phyloP scores from a whole-genome alignment of 352 stramenopile genomes.

The Hyaloperonospora brassicae region DNA sequence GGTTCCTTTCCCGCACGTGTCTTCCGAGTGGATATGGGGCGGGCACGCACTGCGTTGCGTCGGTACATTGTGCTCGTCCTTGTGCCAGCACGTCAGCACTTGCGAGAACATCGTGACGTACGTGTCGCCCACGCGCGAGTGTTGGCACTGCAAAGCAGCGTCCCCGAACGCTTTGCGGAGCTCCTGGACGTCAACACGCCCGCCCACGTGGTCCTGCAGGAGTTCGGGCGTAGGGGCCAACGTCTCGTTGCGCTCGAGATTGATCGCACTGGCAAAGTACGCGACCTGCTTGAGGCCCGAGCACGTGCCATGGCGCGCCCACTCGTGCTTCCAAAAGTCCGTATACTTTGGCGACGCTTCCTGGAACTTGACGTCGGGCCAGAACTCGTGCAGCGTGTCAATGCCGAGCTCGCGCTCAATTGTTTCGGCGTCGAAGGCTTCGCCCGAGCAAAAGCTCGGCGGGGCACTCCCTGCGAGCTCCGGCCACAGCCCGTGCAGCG shows the following conservation, averaged over 20 bases:
- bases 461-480: slow-evolving; percentile 58
- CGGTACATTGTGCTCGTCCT: slow-evolving; percentile 45
- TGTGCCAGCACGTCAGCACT: slow-evolving; percentile 78
- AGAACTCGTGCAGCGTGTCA: slow-evolving; percentile 66
- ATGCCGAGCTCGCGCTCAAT: slow-evolving; percentile 65
- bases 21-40: slow-evolving; percentile 53
- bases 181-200: slow-evolving; percentile 33
- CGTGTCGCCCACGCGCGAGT: slow-evolving; percentile 1
- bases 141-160: slow-evolving; percentile 31
- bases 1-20: slow-evolving; percentile 47
- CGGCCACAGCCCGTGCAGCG: slow-evolving; percentile 86
- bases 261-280: slow-evolving; percentile 83
- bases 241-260: slow-evolving; percentile 68
- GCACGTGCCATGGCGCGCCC: slow-evolving; percentile 90
- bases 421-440: slow-evolving; percentile 55
- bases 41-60: slow-evolving; percentile 49
- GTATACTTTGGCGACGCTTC: slow-evolving; percentile 44
- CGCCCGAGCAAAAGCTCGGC: slow-evolving; percentile 63
- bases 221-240: slow-evolving; percentile 48
- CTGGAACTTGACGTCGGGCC: slow-evolving; percentile 81
- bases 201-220: slow-evolving; percentile 53
- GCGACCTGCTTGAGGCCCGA: slow-evolving; percentile 72
- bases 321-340: slow-evolving; percentile 92
- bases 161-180: slow-evolving; percentile 41
- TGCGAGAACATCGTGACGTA: slow-evolving; percentile 45